Base-by-base conservation (phyloP, 202 grass and related monocot genomes). In the Panicum virgatum region DNA sequence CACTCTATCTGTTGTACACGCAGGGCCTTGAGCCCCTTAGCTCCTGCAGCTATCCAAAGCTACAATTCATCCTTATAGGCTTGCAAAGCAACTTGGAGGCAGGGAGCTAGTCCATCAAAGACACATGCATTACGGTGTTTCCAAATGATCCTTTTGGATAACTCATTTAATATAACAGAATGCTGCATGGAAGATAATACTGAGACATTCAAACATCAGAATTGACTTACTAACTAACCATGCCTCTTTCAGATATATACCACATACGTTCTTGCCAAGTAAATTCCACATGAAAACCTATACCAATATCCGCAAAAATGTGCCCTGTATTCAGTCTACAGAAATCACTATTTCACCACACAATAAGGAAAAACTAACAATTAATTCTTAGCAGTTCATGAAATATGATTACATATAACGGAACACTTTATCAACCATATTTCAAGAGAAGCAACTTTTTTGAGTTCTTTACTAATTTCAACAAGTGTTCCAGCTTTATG, bases 281-380 rank as follows among this genome's bases (percentile, higher is more conserved):
- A 61, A 94, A 94, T 85, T 94, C 94, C 69, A 97, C 92, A 87
- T 92, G 94, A 97, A 97, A 97, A 74, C 89, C 94, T 67, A 97
- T 85, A 74, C 90, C 94, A 46, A 97, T 54, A 61, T 97, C 92
- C 53, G 94, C 88, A 87, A 92, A 97, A 90, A 97, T 92, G 73
- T 81, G 92, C 22, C 86, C 77, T n/a, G 92, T 89, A 44, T 97
- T 92, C 10, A 83, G 90, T 43, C 94, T 94, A 78, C 40, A 29
- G 45, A 66, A 85, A 58, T 30, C 29, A 30, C 29, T 2, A 30
- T 30, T 30, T 80, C 34, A 63, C 23, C 15, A 74, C 56, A 79
- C 7, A 70, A 45, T n/a, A 86, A 70, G 13, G 45, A 30, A 30
- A 30, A 59, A 43, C 9, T 15, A 27, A 43, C 9, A 19, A 27